These are phyloP conservation scores for Saccharomyces uvarum DNA, from an alignment of 1,139 yeast genomes.

Conservation along the genomic window DNA sequence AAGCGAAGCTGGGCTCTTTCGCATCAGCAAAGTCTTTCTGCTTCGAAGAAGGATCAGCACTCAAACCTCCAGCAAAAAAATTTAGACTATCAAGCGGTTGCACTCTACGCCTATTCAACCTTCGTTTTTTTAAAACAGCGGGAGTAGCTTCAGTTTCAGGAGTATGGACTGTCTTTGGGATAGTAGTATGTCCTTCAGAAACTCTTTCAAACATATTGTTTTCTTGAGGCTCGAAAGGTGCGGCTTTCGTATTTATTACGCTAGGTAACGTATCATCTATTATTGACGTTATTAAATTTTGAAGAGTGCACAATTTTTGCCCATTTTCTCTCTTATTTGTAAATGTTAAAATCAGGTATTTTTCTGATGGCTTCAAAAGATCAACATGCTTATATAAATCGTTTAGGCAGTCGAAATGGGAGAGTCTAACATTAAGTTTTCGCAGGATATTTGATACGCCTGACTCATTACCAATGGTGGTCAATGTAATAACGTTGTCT, in stretches of 20 bases:
- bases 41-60: background rate
- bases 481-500: background rate
- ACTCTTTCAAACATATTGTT: background rate
- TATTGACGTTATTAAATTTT: background rate
- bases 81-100: slow-evolving; percentile 32
- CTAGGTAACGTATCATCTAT: background rate
- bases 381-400: background rate
- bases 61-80: slow-evolving; percentile 34
- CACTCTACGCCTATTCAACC: slow-evolving; percentile 21
- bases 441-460: background rate
- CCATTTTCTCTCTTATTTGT: background rate
- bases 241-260: background rate
- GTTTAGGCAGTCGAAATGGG: background rate
- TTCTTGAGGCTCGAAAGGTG: background rate
- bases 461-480: background rate
- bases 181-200: background rate
- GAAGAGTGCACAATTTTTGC: background rate
- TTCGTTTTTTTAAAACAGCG: slow-evolving; percentile 14
- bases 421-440: background rate
- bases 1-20: background rate
- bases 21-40: background rate
- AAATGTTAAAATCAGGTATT: background rate
- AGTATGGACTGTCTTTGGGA: background rate
- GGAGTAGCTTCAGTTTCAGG: slow-evolving; percentile 3
- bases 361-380: background rate